phyloP scores from a whole-genome alignment of 1,284 basidiomycete genomes.

The Uromyces viciae-fabae region DNA sequence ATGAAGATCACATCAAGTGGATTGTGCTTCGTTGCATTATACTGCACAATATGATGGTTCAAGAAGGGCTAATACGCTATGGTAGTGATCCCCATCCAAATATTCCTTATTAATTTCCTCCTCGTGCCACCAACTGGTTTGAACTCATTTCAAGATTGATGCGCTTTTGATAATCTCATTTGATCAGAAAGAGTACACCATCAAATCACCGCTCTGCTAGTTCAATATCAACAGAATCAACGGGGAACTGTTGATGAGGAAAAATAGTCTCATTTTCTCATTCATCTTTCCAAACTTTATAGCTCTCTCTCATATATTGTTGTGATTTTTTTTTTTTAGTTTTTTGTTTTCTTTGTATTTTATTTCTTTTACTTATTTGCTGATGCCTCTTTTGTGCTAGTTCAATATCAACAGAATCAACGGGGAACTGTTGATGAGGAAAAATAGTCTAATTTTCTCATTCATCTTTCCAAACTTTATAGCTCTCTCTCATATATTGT shows the following conservation, averaged over 20 bases:
- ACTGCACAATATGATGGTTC: constrained; percentile 10
- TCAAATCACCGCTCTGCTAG: neutral
- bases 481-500: no score
- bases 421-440: neutral
- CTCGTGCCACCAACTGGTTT: neutral
- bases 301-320: no score
- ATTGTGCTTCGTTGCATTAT: neutral
- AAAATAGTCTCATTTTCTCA: neutral
- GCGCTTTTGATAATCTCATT: neutral
- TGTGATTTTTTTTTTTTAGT: neutral
- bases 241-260: neutral
- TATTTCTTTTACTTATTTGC: no score
- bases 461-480: no score
- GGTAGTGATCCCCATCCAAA: neutral
- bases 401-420: neutral
- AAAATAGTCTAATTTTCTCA: neutral
- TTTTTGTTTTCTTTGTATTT: neutral
- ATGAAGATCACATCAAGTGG: neutral
- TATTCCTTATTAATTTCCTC: neutral
- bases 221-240: neutral
- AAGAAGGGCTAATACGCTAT: neutral
- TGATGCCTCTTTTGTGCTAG: no score
- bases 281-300: no score
- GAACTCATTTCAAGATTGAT: neutral
- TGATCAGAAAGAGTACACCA: neutral